Base-by-base conservation (phyloP, 2,329 filamentous ascomycete genomes). In the Cladophialophora chaetospira region DNA sequence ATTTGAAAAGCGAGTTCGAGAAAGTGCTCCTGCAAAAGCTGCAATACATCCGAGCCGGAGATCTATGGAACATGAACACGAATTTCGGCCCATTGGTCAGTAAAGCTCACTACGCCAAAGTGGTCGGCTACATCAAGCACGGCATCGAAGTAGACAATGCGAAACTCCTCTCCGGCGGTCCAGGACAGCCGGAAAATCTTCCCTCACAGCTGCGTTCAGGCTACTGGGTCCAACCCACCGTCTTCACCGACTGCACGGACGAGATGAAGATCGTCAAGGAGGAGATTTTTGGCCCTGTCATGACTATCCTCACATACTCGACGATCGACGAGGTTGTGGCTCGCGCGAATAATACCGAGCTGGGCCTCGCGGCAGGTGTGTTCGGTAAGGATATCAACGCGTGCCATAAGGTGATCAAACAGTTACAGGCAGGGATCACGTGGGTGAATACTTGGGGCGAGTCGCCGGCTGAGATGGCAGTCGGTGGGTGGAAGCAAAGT, bases 391-490 rank as follows among this genome's bases (percentile, higher is more conserved):
- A 95, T 63, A 72, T 96, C 50, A 87, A 89, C 65, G 69, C 81
- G 45, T 91, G 88, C 53, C 89, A 96, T 67, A 77, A 82, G 40
- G 82, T 93, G 1, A 79, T 93, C 38, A 80, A 82, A 21, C 80
- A 83, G 67, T 76, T 96, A 4, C 82, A 95, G 69, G 90, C 90
- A 0, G 91, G 91, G 29, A 96, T 96, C 67, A 95, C 89, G 1
- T 96, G 91, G 91, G 81, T 96, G 50, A 96, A 96, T 71, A 91
- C 89, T 0, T 96, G 91, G 91, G 91, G 91, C n/a, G 91, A 96
- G 76, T 87, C 83, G 46, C 91, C 91, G 0, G 89, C 91, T 0
- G 91, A 96, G 77, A 96, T 96, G 91, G 88, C 88, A 2, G 91
- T 96, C 0, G 91, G 91, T 8, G 91, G 91, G 0, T 96, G 91